Conservation (phyloP, 257 asterid genomes). For the Osmanthus fragrans region DNA sequence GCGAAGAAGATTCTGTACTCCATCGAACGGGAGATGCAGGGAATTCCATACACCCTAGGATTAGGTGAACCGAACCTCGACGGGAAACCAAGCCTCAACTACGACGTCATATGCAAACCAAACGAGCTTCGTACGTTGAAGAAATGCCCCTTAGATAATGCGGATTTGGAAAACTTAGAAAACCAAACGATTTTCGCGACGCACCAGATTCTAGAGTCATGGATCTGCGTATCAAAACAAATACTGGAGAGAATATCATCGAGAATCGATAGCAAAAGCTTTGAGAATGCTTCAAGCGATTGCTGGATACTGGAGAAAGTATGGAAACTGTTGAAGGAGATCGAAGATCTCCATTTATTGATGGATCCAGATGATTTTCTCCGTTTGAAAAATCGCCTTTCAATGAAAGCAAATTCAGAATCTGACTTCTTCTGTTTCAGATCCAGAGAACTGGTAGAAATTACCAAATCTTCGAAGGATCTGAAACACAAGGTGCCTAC, state of each 20-base stretch:
- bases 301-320: slow-evolving; percentile 74
- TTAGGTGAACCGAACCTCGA: slow-evolving; percentile 82
- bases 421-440: slow-evolving; percentile 76
- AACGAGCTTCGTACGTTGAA: slow-evolving; percentile 61
- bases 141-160: slow-evolving; percentile 47
- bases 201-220: slow-evolving; percentile 76
- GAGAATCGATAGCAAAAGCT: slow-evolving; percentile 42
- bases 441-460: slow-evolving; percentile 57
- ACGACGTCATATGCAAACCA: slow-evolving; percentile 81
- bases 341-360: slow-evolving; percentile 66
- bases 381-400: slow-evolving; percentile 64
- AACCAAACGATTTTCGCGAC: slow-evolving; percentile 61
- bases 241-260: slow-evolving; percentile 43
- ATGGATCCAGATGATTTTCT: slow-evolving; percentile 92
- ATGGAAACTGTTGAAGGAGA: slow-evolving; percentile 54
- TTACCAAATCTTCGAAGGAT: slow-evolving; percentile 69
- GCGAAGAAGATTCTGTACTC: slow-evolving; percentile 61
- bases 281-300: slow-evolving; percentile 46
- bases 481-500: slow-evolving; percentile 78
- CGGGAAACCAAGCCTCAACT: slow-evolving; percentile 82
- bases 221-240: slow-evolving; percentile 58
- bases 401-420: slow-evolving; percentile 56
- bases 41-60: slow-evolving; percentile 75
- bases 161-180: slow-evolving; percentile 47
- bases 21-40: slow-evolving; percentile 79